phyloP scores from a whole-genome alignment of 2,329 filamentous ascomycete genomes.

The Monosporascus sp. region DNA sequence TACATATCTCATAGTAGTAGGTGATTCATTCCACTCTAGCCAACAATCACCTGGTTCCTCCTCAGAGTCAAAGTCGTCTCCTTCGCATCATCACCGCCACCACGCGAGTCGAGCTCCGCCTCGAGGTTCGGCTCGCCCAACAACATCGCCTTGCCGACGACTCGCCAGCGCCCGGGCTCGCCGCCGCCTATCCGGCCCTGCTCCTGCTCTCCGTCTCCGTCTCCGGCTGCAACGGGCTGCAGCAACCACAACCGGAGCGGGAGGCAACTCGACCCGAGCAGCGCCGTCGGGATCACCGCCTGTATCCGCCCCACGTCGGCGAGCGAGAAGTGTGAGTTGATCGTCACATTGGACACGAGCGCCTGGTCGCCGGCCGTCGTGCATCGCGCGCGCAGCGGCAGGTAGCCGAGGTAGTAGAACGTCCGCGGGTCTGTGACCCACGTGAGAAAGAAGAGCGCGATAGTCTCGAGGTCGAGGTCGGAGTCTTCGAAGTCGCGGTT shows the following conservation, averaged over 20 bases:
- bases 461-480: not conserved
- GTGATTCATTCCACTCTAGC: not conserved
- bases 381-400: not conserved
- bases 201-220: not conserved
- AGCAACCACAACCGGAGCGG: not conserved
- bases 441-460: not conserved
- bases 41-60: not conserved
- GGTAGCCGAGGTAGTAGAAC: not conserved
- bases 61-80: not conserved
- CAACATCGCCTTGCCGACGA: not conserved
- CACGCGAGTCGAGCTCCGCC: not conserved
- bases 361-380: not conserved
- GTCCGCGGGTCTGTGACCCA: not conserved
- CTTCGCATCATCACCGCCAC: not conserved
- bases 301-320: not conserved
- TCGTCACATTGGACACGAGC: not conserved
- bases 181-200: not conserved
- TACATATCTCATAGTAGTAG: too few relatives aligned
- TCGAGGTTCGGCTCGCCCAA: not conserved
- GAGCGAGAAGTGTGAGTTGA: not conserved
- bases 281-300: not conserved
- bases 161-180: not conserved
- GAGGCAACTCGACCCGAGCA: not conserved
- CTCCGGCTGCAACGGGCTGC: not conserved
- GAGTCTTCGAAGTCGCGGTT: not conserved